A percentile compares a stretch with the other conserved stretches of the same genome.
These are phyloP conservation scores for Clonostachys rhizophaga DNA, from an alignment of 2,329 filamentous ascomycete genomes.

Conservation along the genomic window DNA sequence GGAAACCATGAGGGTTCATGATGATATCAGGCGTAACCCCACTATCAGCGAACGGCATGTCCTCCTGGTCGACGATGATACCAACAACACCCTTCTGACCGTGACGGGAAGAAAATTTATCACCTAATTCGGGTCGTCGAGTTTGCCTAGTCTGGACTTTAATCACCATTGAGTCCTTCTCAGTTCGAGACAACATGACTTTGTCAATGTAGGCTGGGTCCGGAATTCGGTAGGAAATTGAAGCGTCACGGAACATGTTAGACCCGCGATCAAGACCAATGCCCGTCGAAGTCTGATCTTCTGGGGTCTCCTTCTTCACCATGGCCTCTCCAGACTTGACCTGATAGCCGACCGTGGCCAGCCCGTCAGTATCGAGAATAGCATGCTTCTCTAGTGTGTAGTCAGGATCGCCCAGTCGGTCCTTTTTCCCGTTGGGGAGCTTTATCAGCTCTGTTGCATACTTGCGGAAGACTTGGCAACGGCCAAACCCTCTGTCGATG, in stretches of 20 bases:
- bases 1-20: slow-evolving; percentile 99
- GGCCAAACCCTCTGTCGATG: slow-evolving; percentile 88
- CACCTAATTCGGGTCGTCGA: slow-evolving; percentile 86
- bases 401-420: slow-evolving; percentile 56
- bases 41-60: slow-evolving; percentile 90
- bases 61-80: slow-evolving; percentile 93
- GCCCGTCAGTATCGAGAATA: slow-evolving; percentile 77
- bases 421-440: slow-evolving; percentile 75
- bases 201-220: slow-evolving; percentile 93
- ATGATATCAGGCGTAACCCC: slow-evolving; percentile 97
- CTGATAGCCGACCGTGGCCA: slow-evolving; percentile 80
- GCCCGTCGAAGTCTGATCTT: slow-evolving; percentile 70
- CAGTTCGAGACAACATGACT: slow-evolving; percentile 87
- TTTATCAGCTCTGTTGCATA: slow-evolving; percentile 81
- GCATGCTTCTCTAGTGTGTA: slow-evolving; percentile 58
- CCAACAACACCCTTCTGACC: slow-evolving; percentile 97
- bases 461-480: slow-evolving; percentile 98
- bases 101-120: slow-evolving; percentile 98
- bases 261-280: slow-evolving; percentile 63
- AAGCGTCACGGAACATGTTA: slow-evolving; percentile 62
- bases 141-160: slow-evolving; percentile 98
- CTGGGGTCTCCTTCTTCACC: slow-evolving; percentile 82
- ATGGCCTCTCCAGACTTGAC: slow-evolving; percentile 78
- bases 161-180: slow-evolving; percentile 79
- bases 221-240: slow-evolving; percentile 74